These are phyloP conservation scores for Cordyceps cateniannulata DNA, from an alignment of 2,329 filamentous ascomycete genomes.

Conservation along the genomic window DNA sequence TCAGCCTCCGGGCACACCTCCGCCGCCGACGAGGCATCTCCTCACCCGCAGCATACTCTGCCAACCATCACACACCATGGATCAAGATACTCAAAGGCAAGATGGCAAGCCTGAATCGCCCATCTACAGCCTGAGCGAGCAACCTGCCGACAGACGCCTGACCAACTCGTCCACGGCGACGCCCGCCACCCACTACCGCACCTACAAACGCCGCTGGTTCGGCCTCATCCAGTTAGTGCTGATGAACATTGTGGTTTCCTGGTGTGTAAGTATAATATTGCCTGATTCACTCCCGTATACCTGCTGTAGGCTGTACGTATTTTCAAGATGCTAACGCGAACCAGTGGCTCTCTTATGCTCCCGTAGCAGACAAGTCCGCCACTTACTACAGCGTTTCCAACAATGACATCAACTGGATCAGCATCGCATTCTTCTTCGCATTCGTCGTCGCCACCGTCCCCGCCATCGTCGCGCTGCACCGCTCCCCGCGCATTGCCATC, in stretches of 20 bases:
- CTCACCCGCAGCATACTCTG: neutral
- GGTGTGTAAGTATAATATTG: slow-evolving; percentile 67
- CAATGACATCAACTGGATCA: slow-evolving; percentile 85
- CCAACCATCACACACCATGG: neutral
- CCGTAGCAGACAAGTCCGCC: slow-evolving; percentile 68
- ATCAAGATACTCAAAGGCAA: neutral
- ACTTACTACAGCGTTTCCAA: slow-evolving; percentile 70
- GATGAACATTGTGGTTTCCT: slow-evolving; percentile 88
- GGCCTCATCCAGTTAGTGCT: slow-evolving; percentile 77
- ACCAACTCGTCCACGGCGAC: slow-evolving; percentile 17
- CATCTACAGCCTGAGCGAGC: neutral
- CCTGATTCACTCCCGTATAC: neutral
- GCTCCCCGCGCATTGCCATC: slow-evolving; percentile 72
- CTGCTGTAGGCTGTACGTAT: too few relatives aligned
- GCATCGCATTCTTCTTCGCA: slow-evolving; percentile 78
- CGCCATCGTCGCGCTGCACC: slow-evolving; percentile 71
- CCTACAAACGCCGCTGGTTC: slow-evolving; percentile 84
- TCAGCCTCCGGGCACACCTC: neutral
- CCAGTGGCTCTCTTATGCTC: slow-evolving; percentile 88
- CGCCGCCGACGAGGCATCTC: neutral
- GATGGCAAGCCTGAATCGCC: slow-evolving; percentile 1
- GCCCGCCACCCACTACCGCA: slow-evolving; percentile 30
- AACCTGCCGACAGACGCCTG: neutral
- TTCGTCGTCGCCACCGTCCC: slow-evolving; percentile 69
- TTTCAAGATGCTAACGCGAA: neutral